Evolutionary conservation across 176 grass and related monocot species (phyloP).

Genomic region (Oryza meridionalis): DNA sequence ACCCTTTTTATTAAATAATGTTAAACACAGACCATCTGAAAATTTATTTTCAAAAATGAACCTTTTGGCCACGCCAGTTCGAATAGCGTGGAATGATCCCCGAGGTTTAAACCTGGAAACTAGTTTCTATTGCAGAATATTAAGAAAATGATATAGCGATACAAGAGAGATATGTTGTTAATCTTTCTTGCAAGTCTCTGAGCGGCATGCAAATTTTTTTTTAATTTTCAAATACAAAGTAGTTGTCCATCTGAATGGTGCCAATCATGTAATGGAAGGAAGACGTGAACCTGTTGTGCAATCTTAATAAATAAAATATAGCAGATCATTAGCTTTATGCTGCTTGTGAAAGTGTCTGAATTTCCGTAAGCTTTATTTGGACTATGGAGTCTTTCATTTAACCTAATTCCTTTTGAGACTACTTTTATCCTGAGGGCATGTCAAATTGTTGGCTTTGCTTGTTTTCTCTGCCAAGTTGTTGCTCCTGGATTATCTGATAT

Average conservation of each 20-base stretch:
- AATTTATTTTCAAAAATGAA: no score
- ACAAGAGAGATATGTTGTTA: not conserved
- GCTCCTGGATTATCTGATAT: not conserved
- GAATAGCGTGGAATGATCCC: not conserved
- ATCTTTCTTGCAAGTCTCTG: not conserved
- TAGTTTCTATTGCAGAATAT: not conserved
- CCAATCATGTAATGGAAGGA: not conserved
- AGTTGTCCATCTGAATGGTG: not conserved
- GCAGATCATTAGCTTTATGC: no score
- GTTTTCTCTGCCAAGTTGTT: not conserved
- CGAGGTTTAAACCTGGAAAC: not conserved
- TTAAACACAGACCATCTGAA: no score
- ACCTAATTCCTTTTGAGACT: not conserved
- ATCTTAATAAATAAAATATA: no score
- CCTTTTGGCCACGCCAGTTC: no score
- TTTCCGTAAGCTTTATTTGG: not conserved
- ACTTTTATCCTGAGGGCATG: not conserved
- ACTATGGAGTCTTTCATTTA: not conserved
- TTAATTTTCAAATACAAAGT: not conserved
- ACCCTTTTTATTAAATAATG: no score
- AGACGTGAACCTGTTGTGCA: not conserved
- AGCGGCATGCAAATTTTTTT: not conserved
- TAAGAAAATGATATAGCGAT: not conserved
- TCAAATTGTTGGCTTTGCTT: conserved; percentile 15
- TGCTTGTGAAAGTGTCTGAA: not conserved